These are phyloP conservation scores for Volvox reticuliferus DNA, from an alignment of 139 green algal genomes.

Conservation along the genomic window DNA sequence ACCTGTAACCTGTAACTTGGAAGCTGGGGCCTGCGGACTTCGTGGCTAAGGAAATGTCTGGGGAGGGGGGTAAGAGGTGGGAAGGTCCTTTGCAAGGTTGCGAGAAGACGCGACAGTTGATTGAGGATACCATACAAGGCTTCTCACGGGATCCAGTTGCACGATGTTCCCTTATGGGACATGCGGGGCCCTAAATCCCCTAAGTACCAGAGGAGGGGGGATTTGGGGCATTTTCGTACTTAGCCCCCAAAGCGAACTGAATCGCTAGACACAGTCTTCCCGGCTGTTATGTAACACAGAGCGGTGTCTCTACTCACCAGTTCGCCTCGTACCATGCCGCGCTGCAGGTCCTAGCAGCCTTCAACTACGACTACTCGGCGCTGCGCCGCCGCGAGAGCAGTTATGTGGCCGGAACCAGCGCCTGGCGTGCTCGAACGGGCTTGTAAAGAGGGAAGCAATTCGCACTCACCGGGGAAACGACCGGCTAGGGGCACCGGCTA, in stretches of 20 bases:
- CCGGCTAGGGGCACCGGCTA: not conserved
- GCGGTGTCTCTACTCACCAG: not conserved
- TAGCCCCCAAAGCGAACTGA: no score
- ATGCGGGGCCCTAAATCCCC: no score
- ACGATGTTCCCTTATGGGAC: no score
- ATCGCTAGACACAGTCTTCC: not conserved
- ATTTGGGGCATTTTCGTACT: not conserved
- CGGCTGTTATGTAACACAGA: not conserved
- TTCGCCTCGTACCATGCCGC: not conserved
- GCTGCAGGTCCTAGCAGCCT: conserved; percentile 26
- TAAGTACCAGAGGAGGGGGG: no score
- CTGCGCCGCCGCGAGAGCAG: conserved; percentile 25
- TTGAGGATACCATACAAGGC: no score
- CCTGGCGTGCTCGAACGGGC: not conserved
- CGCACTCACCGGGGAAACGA: not conserved
- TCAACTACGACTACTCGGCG: conserved; percentile 45
- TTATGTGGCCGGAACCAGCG: not conserved
- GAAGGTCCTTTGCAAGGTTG: no score
- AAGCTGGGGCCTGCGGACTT: no score
- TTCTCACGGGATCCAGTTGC: no score
- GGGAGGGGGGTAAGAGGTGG: no score
- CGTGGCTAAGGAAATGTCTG: no score
- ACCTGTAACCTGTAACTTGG: no score
- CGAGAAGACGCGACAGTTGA: no score
- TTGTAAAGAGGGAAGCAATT: not conserved